Conservation (phyloP, 192 early-diverging fungal species). For the Entophlyctis helioformis region DNA sequence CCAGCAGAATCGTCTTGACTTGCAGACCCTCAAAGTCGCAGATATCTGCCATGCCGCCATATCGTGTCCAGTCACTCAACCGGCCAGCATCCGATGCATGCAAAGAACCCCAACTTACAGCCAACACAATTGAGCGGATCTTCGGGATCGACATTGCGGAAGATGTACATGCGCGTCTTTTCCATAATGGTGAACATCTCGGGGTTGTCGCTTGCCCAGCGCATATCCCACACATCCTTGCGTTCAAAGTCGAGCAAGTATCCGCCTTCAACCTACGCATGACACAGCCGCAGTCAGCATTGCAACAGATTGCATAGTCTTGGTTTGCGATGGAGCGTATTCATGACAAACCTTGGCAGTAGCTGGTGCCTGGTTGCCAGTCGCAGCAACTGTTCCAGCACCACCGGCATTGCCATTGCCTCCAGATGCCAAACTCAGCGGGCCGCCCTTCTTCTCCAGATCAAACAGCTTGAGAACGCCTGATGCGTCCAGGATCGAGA, state of each 20-base stretch:
- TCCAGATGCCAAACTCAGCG: no score
- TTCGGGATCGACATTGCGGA: slow-evolving; percentile 38
- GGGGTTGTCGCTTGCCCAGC: slow-evolving; percentile 40
- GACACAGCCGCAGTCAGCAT: no score
- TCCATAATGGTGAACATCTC: slow-evolving; percentile 47
- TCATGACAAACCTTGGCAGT: no score
- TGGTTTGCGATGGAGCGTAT: no score
- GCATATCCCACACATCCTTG: slow-evolving; percentile 48
- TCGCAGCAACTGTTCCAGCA: no score
- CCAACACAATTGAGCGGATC: slow-evolving; percentile 41
- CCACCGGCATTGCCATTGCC: no score
- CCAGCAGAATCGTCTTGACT: slow-evolving; percentile 36
- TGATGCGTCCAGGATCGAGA: slow-evolving; percentile 31
- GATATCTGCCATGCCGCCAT: slow-evolving; percentile 17
- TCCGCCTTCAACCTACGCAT: no score
- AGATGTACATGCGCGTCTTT: slow-evolving; percentile 46
- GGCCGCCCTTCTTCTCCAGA: slow-evolving; percentile 12
- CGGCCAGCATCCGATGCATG: not conserved
- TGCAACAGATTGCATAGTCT: no score
- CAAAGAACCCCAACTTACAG: slow-evolving; percentile 16
- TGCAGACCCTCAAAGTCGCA: slow-evolving; percentile 38
- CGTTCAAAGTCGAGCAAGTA: slow-evolving; percentile 37
- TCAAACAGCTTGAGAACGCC: slow-evolving; percentile 40
- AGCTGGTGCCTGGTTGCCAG: no score
- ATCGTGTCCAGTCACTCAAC: not conserved